Conservation (phyloP, 2,329 filamentous ascomycete species). For the Colletotrichum tropicicola region DNA sequence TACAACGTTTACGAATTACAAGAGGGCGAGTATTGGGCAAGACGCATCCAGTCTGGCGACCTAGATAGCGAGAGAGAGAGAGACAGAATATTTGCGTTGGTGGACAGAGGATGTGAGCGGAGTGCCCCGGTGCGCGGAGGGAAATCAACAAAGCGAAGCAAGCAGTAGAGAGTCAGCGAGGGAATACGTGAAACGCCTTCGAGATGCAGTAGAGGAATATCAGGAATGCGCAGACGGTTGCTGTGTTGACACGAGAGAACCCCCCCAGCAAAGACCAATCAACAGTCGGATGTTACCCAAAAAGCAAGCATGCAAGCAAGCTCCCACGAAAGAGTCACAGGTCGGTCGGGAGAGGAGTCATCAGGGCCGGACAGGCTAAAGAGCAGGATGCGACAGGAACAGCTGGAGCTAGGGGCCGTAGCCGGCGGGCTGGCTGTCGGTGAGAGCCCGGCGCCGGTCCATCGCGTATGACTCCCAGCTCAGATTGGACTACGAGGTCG, state of each 20-base stretch:
- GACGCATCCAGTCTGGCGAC: neutral
- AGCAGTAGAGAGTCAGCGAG: neutral
- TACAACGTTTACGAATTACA: constrained; percentile 20
- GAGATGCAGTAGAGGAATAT: neutral
- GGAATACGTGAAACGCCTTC: neutral
- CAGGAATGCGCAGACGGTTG: constrained; percentile 12
- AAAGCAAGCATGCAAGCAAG: neutral
- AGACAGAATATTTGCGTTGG: neutral
- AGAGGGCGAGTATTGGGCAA: neutral
- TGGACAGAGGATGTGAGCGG: neutral
- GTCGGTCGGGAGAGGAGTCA: constrained; percentile 9
- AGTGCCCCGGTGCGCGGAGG: neutral
- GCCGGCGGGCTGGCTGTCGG: constrained; percentile 24
- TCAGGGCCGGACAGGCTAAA: neutral
- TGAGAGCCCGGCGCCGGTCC: constrained; percentile 20
- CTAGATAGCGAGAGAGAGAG: neutral
- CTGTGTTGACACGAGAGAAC: constrained; percentile 7
- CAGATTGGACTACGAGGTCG: constrained; percentile 18
- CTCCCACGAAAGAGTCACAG: constrained; percentile 10
- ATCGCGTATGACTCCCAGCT: constrained; percentile 20
- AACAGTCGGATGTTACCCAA: neutral
- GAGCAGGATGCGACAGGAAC: neutral
- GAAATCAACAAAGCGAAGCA: neutral
- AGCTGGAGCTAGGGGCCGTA: constrained; percentile 17
- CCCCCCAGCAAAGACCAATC: neutral